These are phyloP conservation scores for Scortechinia acanthostroma DNA, from an alignment of 2,329 filamentous ascomycete genomes.

Conservation along the genomic window DNA sequence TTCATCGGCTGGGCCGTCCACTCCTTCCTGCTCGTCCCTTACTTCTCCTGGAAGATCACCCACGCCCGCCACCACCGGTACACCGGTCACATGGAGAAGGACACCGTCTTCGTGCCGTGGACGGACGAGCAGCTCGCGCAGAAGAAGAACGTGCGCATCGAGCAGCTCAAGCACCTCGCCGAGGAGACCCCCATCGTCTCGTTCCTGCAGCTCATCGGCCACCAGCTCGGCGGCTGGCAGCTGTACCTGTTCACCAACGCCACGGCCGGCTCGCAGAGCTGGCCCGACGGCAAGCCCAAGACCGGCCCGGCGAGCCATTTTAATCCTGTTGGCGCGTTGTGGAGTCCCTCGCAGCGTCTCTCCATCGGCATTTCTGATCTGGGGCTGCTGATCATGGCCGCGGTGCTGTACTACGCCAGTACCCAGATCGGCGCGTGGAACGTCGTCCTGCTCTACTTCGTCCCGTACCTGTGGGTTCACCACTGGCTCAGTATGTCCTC, in stretches of 20 bases:
- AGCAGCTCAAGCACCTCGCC: constrained; percentile 36
- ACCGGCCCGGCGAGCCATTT: constrained; percentile 42
- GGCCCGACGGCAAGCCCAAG: constrained; percentile 16
- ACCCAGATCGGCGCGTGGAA: constrained; percentile 46
- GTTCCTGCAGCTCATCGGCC: constrained; percentile 42
- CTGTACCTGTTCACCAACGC: constrained; percentile 55
- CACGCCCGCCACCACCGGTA: constrained; percentile 66
- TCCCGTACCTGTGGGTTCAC: constrained; percentile 66
- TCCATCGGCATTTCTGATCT: constrained; percentile 52
- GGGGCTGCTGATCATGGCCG: constrained; percentile 42
- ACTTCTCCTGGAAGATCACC: constrained; percentile 68
- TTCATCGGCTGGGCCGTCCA: constrained; percentile 58
- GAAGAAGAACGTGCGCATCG: too few relatives aligned
- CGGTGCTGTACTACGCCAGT: constrained; percentile 40
- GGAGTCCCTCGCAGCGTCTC: constrained; percentile 44
- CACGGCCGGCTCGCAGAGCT: constrained; percentile 24
- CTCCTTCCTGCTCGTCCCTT: constrained; percentile 60
- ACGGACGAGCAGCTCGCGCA: constrained; percentile 26
- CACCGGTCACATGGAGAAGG: constrained; percentile 61
- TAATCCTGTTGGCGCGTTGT: constrained; percentile 52
- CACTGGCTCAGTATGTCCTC: constrained; percentile 56
- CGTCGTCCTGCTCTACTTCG: constrained; percentile 48
- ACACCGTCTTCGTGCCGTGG: constrained; percentile 56
- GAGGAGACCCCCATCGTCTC: constrained; percentile 57
- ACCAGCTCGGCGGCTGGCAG: constrained; percentile 61